A percentile compares a stretch with the other conserved stretches of the same genome.
These are phyloP conservation scores for Solanum habrochaites DNA, from an alignment of 257 asterid genomes.

Conservation along the genomic window DNA sequence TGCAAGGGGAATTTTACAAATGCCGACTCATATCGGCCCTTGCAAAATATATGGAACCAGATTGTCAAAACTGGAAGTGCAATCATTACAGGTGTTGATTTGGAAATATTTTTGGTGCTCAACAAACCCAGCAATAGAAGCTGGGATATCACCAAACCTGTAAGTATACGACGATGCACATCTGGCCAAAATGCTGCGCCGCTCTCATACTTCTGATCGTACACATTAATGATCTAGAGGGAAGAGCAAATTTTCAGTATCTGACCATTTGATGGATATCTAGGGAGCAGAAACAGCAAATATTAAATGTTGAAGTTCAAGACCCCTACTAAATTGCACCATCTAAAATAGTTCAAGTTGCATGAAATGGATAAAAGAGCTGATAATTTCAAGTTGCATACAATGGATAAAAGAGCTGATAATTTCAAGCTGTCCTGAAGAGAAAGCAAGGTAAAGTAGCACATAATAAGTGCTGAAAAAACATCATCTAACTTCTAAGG, in stretches of 20 bases:
- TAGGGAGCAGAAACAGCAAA: neutral
- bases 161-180: constrained; percentile 63
- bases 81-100: constrained; percentile 50
- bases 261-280: neutral
- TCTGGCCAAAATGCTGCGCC: constrained; percentile 93
- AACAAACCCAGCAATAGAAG: constrained; percentile 60
- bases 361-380: neutral
- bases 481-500: neutral
- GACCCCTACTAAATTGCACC: neutral
- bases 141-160: constrained; percentile 60
- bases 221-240: constrained; percentile 79
- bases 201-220: constrained; percentile 79
- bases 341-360: neutral
- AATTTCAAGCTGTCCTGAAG: neutral
- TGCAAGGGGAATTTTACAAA: constrained; percentile 58
- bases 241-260: neutral
- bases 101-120: constrained; percentile 45
- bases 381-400: neutral
- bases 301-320: neutral
- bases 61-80: constrained; percentile 62
- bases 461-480: neutral
- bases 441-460: neutral
- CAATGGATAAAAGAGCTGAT: neutral
- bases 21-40: constrained; percentile 68
- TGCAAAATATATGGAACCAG: constrained; percentile 68